Conservation (phyloP, 495 filamentous ascomycete genomes). For the Bacidia gigantensis region DNA sequence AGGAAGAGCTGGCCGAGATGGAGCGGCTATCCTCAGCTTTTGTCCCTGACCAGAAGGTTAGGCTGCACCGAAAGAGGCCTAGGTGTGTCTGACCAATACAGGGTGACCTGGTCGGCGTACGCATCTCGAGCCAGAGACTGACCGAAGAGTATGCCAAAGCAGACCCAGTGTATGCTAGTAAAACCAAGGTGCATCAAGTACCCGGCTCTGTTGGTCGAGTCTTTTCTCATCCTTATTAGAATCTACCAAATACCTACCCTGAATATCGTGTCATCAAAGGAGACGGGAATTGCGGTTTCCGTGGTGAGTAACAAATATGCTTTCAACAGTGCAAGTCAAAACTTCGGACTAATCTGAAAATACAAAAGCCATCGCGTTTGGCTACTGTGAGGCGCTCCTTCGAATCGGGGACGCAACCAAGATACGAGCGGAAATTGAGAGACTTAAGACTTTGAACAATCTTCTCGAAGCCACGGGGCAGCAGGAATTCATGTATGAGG, state of each 20-base stretch:
- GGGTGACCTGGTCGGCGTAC: constrained; percentile 45
- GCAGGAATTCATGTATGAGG: constrained; percentile 55
- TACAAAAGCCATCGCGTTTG: constrained; percentile 69
- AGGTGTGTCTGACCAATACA: neutral
- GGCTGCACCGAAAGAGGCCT: neutral
- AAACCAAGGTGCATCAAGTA: constrained; percentile 54
- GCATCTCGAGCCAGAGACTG: constrained; percentile 62
- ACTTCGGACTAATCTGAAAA: constrained; percentile 14
- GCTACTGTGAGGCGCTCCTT: constrained; percentile 78
- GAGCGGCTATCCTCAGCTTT: constrained; percentile 47
- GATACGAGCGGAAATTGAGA: constrained; percentile 51
- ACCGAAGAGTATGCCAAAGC: constrained; percentile 82
- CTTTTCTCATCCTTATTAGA: neutral
- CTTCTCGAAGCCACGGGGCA: constrained; percentile 60
- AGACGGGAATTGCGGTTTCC: constrained; percentile 95
- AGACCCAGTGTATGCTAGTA: constrained; percentile 69
- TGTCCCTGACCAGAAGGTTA: constrained; percentile 51
- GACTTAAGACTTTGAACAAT: constrained; percentile 57
- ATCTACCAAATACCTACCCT: constrained; percentile 65
- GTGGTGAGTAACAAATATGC: constrained; percentile 67
- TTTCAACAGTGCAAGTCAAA: no score
- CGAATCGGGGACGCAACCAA: constrained; percentile 46
- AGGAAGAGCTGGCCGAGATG: constrained; percentile 39
- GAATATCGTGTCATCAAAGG: constrained; percentile 78
- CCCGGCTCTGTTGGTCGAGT: neutral